Conservation (phyloP, 805 yeast species). For the Metschnikowia shivogae region DNA sequence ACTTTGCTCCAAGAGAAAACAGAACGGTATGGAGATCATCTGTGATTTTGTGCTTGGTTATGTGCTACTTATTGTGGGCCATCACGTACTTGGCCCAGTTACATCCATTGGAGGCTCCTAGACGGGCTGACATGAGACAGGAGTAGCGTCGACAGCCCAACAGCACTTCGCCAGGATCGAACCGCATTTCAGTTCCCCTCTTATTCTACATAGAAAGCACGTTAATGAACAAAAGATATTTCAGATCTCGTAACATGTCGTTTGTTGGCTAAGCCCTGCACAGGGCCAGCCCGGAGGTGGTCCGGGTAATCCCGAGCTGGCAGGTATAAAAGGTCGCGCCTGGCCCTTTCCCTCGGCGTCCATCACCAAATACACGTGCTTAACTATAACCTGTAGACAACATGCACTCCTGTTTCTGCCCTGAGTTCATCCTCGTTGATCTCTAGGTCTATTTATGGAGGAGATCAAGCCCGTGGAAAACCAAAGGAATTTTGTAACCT, state of each 20-base stretch:
- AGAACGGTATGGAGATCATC: constrained; percentile 44
- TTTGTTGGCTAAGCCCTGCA: neutral
- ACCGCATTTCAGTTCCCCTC: constrained; percentile 2
- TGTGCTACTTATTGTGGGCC: constrained; percentile 90
- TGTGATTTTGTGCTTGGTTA: constrained; percentile 58
- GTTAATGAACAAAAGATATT: neutral
- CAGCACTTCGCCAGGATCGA: neutral
- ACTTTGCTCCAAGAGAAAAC: constrained; percentile 78
- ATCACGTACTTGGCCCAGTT: constrained; percentile 82
- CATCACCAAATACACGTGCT: neutral
- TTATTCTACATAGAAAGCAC: neutral
- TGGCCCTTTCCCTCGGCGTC: neutral
- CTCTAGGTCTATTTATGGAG: constrained; percentile 20
- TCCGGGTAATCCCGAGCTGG: constrained; percentile 9
- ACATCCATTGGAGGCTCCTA: constrained; percentile 89
- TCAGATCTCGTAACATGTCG: neutral
- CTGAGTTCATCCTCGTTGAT: constrained; percentile 19
- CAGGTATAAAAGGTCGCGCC: constrained; percentile 8
- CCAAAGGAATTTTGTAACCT: constrained; percentile 16
- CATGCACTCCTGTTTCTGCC: constrained; percentile 23
- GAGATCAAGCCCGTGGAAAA: constrained; percentile 19
- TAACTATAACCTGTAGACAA: neutral
- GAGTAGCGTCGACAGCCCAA: constrained; percentile 36
- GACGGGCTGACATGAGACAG: constrained; percentile 85
- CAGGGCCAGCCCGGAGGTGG: neutral